phyloP scores from a whole-genome alignment of 2,329 filamentous ascomycete genomes.

The Calonectria crousiana region DNA sequence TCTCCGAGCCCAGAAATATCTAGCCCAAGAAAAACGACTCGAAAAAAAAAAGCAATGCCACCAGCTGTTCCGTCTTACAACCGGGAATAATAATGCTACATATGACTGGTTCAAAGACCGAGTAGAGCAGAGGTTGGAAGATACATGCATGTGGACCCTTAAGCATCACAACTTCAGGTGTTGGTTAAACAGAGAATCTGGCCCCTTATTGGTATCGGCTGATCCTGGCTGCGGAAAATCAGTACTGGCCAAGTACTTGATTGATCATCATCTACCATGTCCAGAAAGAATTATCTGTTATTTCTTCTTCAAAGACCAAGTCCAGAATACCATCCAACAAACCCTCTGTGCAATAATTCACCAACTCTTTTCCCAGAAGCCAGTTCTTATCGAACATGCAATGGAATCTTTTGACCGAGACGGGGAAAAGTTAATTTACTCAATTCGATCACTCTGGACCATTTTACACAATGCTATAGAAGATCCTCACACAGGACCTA shows the following conservation, averaged over 20 bases:
- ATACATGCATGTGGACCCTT: slow-evolving; percentile 29
- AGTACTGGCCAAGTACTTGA: slow-evolving; percentile 49
- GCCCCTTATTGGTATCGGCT: slow-evolving; percentile 50
- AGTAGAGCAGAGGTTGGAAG: slow-evolving; percentile 13
- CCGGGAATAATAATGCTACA: not conserved
- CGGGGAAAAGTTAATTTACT: slow-evolving; percentile 41
- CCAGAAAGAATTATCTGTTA: slow-evolving; percentile 50
- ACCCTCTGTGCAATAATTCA: slow-evolving; percentile 56
- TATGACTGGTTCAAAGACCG: not conserved
- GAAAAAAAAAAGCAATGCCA: not conserved
- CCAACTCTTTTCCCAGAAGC: slow-evolving; percentile 51
- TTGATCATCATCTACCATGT: slow-evolving; percentile 42
- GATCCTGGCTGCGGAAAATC: slow-evolving; percentile 57
- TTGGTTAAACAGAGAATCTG: slow-evolving; percentile 45
- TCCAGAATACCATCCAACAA: slow-evolving; percentile 49
- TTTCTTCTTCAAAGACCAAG: slow-evolving; percentile 58
- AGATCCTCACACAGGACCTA: slow-evolving; percentile 31
- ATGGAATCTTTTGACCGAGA: slow-evolving; percentile 40
- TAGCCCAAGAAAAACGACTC: not conserved
- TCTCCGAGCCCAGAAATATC: not conserved
- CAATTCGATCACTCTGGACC: slow-evolving; percentile 46
- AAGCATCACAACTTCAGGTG: slow-evolving; percentile 42
- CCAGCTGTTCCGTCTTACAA: not conserved
- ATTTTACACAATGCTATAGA: slow-evolving; percentile 44
- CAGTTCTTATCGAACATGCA: slow-evolving; percentile 48